Base-by-base conservation (phyloP, 140 eudicot species). In the Cichorium intybus region DNA sequence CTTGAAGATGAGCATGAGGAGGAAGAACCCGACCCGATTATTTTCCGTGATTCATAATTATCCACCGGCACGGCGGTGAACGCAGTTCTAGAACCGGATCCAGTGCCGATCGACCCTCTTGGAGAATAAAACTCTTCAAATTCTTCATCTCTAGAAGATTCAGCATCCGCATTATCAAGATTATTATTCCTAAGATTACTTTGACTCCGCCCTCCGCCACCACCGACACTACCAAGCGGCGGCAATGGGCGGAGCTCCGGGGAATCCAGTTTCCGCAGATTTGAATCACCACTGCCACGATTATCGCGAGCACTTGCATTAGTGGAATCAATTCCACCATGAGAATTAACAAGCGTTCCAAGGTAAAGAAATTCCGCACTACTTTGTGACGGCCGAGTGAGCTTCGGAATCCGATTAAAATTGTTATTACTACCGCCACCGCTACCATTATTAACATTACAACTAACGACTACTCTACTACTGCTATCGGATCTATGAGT, bases 161-260 rank as follows among this genome's bases (percentile, higher is more conserved):
- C 75, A 27, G 67, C 70, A 0, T 77, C 84, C 5, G 59, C 77
- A 62, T 70, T 80, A 43, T 69, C 73, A 43, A 45, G 47, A 26
- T 27, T 75, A 22, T 17, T 71, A 24, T 70, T 79, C 54, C 79
- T 79, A 5, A 84, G 76, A 64, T 22, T 59, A 49, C 79, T 50
- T 31, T 49, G 78, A 27, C 14, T 54, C 54, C 60, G 76, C 17
- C 39, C 92, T 24, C 66, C 72, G 54, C 27, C 66, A 2, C 64
- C 80, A 53, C 70, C 70, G 71, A 60, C 80, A 68, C 65, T 67
- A 9, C 0, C 47, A 2, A 93, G 74, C 39, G 95, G 97, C 52
- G 99, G 99, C 64, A 93, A 64, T 0, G 99, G 99, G 8, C 85
- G 90, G 72, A 93, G 97, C 77, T 93, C 99, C 52, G 98, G 98